Evolutionary conservation across 306 rosid species (phyloP), one percentile per base, ranked within the genome.

Genomic region (Cicer bijugum): DNA sequence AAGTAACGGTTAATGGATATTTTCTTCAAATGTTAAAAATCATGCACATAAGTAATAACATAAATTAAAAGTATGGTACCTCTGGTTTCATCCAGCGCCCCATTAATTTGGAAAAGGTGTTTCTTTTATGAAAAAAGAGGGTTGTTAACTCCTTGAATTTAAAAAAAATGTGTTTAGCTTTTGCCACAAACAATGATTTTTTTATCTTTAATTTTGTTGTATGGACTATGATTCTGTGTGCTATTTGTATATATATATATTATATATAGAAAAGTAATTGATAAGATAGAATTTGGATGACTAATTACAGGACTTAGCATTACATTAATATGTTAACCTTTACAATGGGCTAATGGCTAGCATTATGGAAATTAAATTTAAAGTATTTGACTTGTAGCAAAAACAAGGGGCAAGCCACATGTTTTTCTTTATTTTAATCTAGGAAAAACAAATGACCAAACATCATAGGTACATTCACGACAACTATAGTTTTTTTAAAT

Each of bases 11-110:
- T 37, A 43, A 53, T 75, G 11, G 19, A 9, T 3, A 53, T 7
- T 42, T 67, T 12, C 10, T 6, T 58, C 10, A 59, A 23, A 47
- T 10, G 3, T 8, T 11, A 15, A 5, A 15, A 51, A 19, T 19
- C 19, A 56, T 56, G 8, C 5, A 20, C 7, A 9, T 56, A 10
- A 19, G 6, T 42, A 67, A 40, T 8, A 19, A 79, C 35, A 28
- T 28, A 28, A 28, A 15, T 58, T 58, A 2, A 50, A 15, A 39
- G 16, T n/a, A 59, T 8, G 74, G 40, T 77, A 93, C 98, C 97
- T 93, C 97, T 61, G 98, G 97, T 74, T 75, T 91, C 67, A 91
- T 76, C 98, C 98, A 91, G 72, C 96, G 98, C 68, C 96, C 93
- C 96, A 89, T 89, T 72, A 63, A 43, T 52, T 69, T 19, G 76